Evolutionary conservation across 192 early-diverging fungal genomes (phyloP), one percentile per base, ranked within the genome.

Genomic region (Diversispora epigaea): DNA sequence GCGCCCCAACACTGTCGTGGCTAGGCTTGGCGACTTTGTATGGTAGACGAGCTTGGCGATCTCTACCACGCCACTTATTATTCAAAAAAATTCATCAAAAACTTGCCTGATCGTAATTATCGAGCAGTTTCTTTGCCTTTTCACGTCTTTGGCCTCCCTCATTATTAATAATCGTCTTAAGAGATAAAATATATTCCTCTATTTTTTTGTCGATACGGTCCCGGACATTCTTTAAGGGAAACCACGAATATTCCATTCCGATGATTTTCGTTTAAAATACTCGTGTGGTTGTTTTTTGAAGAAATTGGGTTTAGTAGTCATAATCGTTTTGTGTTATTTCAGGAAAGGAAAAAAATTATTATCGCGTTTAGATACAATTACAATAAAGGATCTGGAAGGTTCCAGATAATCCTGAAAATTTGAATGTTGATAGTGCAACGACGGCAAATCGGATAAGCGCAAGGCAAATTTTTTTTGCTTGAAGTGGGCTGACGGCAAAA

Each of bases 11-110:
- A 68, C 46, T 68, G 43, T 50, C 22, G 67, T 68, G 19, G 67
- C 46, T 68, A 19, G 14, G 9, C 67, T 68, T 46, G 25, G 10
- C 46, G 67, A 68, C 67, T 67, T 32, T 67, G 65, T 46, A 67
- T 67, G 17, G 46, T 67, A 49, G 44, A 67, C 25, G 44, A 67
- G 12, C 65, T 67, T 17, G 9, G 47, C 17, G 65, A 14, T 68
- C 65, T 45, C 46, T 68, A 68, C 43, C 65, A 68, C n/a, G 45
- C 43, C 46, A 68, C 65, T 68, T 68, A 46, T 45, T 68, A 15
- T 12, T 47, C 47, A 14, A 50, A 25, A 50, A 44, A 3, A 1
- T 32, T 32, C 39, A 68, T 47, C 45, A 47, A 14, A 25, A 68
- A 68, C 65, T 47, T 68, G 44, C 19, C 17, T 68, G 14, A 15